A percentile compares a stretch with the other conserved stretches of the same genome.
Conservation (phyloP, 371 early-diverging fungal genomes). For the Catenaria anguillulae region DNA sequence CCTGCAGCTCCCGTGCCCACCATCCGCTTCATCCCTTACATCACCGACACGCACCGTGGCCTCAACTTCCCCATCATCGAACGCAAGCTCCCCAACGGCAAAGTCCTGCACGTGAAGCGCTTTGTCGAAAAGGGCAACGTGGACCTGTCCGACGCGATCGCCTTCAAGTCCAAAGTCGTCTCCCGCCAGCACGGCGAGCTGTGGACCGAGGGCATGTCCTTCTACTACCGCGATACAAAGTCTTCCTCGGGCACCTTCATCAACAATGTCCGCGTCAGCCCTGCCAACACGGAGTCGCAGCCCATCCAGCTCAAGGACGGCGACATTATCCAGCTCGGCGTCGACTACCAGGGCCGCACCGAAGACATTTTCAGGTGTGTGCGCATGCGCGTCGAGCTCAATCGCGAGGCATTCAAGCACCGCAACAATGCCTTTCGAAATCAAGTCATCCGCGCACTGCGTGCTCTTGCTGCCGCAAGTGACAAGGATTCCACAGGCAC, state of each 20-base stretch:
- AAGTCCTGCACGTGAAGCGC: slow-evolving; percentile 58
- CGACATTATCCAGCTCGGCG: slow-evolving; percentile 83
- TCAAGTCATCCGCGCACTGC: slow-evolving; percentile 3
- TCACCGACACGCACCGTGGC: slow-evolving; percentile 50
- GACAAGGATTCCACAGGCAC: not conserved
- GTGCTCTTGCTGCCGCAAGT: not conserved
- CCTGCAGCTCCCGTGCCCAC: no score
- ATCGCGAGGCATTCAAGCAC: slow-evolving; percentile 23
- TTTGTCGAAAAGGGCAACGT: slow-evolving; percentile 55
- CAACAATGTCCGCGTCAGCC: slow-evolving; percentile 75
- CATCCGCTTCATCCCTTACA: slow-evolving; percentile 60
- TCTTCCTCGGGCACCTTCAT: slow-evolving; percentile 92
- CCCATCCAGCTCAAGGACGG: slow-evolving; percentile 72
- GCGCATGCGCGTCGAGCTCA: slow-evolving; percentile 62
- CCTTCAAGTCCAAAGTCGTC: slow-evolving; percentile 88
- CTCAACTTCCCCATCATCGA: slow-evolving; percentile 68
- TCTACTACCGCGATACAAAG: slow-evolving; percentile 80
- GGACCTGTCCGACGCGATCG: slow-evolving; percentile 43
- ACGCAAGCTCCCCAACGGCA: slow-evolving; percentile 51
- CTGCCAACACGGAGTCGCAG: slow-evolving; percentile 68
- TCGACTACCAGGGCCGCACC: slow-evolving; percentile 88
- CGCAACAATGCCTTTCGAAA: slow-evolving; percentile 2
- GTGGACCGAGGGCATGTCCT: slow-evolving; percentile 65
- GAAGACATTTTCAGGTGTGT: slow-evolving; percentile 66
- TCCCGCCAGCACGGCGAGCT: slow-evolving; percentile 84